Base-by-base conservation (phyloP, 2,329 filamentous ascomycete genomes). In the Torrubiella hemipterigena region DNA sequence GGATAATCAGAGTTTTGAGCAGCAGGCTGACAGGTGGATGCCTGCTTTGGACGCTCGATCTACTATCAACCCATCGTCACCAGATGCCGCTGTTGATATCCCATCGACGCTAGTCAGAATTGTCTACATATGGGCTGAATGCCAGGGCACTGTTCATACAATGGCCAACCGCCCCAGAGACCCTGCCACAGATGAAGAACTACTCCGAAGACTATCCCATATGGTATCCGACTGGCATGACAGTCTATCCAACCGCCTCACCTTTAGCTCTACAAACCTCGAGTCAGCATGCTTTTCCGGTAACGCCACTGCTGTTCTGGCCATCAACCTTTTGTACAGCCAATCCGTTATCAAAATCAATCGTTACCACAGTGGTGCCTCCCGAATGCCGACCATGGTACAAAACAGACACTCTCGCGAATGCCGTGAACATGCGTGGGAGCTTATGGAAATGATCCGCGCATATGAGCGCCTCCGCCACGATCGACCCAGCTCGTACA, bases 271-370 rank as follows among this genome's bases (percentile, higher is more conserved):
- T 4, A 54, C 63, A 32, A 81, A 79, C 35, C 55, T 82, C 11
- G 64, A 73, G 27, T 56, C 59, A 18, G 70, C 67, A 25, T 62
- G 71, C 6, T 53, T 62, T 18, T 66, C 67, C 17, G 70, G 55
- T 12, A 53, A 67, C 40, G 58, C 67, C 2, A 73, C 73, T 5
- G 63, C 65, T 0, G 77, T 77, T 45, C 54, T 81, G 33, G 69
- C 67, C 2, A 68, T 81, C 50, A 77, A 83, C 48, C 57, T 78
- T 17, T 56, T 81, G n/a, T 78, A 78, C 47, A 68, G 79, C 46
- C 66, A 72, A 28, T 65, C 73, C 1, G 53, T 73, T 43, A 68
- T 81, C 52, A 74, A 75, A 40, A 58, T 82, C 18, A 77, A 79
- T 42, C 68, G 80, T 23, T 69, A 79, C 43, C 63, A 65, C 10